phyloP scores from a whole-genome alignment of 495 filamentous ascomycete species.

The Aspergillus baeticus region DNA sequence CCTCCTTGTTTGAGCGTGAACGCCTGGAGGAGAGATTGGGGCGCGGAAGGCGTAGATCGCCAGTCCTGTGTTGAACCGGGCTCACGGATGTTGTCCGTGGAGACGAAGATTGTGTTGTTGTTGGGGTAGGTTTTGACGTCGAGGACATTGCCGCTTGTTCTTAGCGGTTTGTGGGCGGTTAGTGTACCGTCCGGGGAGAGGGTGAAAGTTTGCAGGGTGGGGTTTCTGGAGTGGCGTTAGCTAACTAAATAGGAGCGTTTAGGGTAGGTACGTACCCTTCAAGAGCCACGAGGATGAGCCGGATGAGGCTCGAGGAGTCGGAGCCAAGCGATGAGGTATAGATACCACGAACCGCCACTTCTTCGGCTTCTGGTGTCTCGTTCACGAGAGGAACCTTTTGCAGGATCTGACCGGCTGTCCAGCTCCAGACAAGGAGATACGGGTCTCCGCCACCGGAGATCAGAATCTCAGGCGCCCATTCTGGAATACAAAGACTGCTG shows the following conservation, averaged over 20 bases:
- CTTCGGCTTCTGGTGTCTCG: slow-evolving; percentile 18
- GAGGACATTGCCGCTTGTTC: slow-evolving; percentile 59
- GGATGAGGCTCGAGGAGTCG: slow-evolving; percentile 14
- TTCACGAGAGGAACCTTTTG: slow-evolving; percentile 43
- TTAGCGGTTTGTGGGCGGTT: slow-evolving; percentile 42
- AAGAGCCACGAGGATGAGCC: slow-evolving; percentile 57
- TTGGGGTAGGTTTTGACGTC: slow-evolving; percentile 44
- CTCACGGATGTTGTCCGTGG: slow-evolving; percentile 54
- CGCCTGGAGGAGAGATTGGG: slow-evolving; percentile 27
- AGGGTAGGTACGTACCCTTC: slow-evolving; percentile 58
- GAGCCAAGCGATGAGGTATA: slow-evolving; percentile 31
- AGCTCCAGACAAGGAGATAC: slow-evolving; percentile 78
- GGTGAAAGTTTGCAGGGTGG: slow-evolving; percentile 58
- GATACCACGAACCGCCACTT: slow-evolving; percentile 36
- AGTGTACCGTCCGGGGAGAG: slow-evolving; percentile 44
- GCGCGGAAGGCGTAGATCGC: slow-evolving; percentile 21
- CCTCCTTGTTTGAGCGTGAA: slow-evolving; percentile 22
- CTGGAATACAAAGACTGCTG: slow-evolving; percentile 65
- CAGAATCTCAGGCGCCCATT: slow-evolving; percentile 54
- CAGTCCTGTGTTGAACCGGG: slow-evolving; percentile 38
- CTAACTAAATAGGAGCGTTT: background rate
- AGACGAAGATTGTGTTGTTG: slow-evolving; percentile 46
- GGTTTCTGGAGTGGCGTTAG: slow-evolving; percentile 46
- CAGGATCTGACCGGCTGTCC: slow-evolving; percentile 55
- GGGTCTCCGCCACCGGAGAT: slow-evolving; percentile 87